Evolutionary conservation across 805 yeast genomes (phyloP).

Genomic region (Barnettozyma wickerhamii): DNA sequence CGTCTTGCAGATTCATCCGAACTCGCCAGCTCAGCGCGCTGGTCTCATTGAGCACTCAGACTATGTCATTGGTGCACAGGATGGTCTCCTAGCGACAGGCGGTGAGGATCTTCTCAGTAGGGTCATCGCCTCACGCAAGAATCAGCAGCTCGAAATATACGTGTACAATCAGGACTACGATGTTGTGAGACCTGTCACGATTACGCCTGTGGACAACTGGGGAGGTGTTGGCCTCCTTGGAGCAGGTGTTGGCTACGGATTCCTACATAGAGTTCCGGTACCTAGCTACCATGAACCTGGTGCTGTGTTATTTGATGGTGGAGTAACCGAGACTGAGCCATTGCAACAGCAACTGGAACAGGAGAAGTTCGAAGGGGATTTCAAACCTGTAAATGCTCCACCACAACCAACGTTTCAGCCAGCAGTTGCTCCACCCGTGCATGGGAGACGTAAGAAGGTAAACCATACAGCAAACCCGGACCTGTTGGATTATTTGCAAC

Average conservation of each 20-base stretch:
- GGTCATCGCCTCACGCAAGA: slow-evolving; percentile 51
- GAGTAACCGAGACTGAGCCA: slow-evolving; percentile 13
- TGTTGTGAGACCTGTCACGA: slow-evolving; percentile 79
- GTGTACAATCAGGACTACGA: slow-evolving; percentile 90
- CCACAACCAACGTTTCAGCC: slow-evolving; percentile 6
- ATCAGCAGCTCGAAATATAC: slow-evolving; percentile 47
- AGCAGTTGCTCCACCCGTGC: slow-evolving; percentile 19
- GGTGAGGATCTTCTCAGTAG: slow-evolving; percentile 78
- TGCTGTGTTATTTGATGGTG: slow-evolving; percentile 35
- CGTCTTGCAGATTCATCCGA: slow-evolving; percentile 64
- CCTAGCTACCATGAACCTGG: slow-evolving; percentile 42
- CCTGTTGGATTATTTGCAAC: slow-evolving; percentile 36
- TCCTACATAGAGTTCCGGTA: slow-evolving; percentile 80
- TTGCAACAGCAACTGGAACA: slow-evolving; percentile 2
- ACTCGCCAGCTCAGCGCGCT: slow-evolving; percentile 78
- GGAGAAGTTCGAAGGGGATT: slow-evolving; percentile 13
- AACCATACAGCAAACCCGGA: slow-evolving; percentile 21
- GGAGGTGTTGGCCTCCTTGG: slow-evolving; percentile 86
- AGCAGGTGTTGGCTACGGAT: slow-evolving; percentile 93
- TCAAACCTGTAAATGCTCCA: slow-evolving; percentile 7
- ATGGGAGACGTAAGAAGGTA: slow-evolving; percentile 24
- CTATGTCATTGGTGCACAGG: slow-evolving; percentile 83
- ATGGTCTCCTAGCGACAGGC: slow-evolving; percentile 80
- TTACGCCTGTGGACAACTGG: slow-evolving; percentile 69
- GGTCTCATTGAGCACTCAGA: slow-evolving; percentile 84